Conservation (phyloP, 2,329 filamentous ascomycete genomes). For the Fusarium agapanthi region DNA sequence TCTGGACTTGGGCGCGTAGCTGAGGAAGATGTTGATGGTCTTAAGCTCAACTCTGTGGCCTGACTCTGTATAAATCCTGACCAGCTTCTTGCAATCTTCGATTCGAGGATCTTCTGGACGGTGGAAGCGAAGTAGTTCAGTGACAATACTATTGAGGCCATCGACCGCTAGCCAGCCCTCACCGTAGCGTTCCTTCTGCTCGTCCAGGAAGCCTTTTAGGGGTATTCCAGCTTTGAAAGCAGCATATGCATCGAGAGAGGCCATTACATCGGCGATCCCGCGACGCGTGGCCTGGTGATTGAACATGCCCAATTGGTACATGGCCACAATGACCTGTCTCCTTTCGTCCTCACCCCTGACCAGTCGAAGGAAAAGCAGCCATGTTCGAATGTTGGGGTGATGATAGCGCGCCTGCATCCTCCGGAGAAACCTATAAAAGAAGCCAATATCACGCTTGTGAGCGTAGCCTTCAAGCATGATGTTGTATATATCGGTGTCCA, state of each 20-base stretch:
- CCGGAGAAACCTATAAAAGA: slow-evolving; percentile 52
- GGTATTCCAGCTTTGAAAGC: slow-evolving; percentile 49
- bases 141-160: slow-evolving; percentile 51
- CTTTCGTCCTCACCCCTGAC: slow-evolving; percentile 67
- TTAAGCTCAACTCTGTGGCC: slow-evolving; percentile 39
- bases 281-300: slow-evolving; percentile 48
- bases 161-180: slow-evolving; percentile 53
- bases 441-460: slow-evolving; percentile 49
- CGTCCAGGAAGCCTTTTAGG: slow-evolving; percentile 50
- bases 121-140: slow-evolving; percentile 54
- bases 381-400: slow-evolving; percentile 55
- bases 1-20: slow-evolving; percentile 39
- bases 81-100: slow-evolving; percentile 42
- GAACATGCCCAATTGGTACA: slow-evolving; percentile 57
- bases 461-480: slow-evolving; percentile 55
- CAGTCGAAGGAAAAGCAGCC: slow-evolving; percentile 59
- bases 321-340: slow-evolving; percentile 56
- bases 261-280: slow-evolving; percentile 54
- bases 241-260: slow-evolving; percentile 53
- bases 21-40: slow-evolving; percentile 52
- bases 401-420: slow-evolving; percentile 53
- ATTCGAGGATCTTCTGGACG: slow-evolving; percentile 33
- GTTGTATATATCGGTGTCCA: slow-evolving; percentile 60
- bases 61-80: slow-evolving; percentile 39
- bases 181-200: slow-evolving; percentile 56